Percentiles rank a stretch among this genome's conserved stretches.
These are phyloP conservation scores for Dictyostelium citrinum DNA, from an alignment of 78 protist species.

Conservation along the genomic window DNA sequence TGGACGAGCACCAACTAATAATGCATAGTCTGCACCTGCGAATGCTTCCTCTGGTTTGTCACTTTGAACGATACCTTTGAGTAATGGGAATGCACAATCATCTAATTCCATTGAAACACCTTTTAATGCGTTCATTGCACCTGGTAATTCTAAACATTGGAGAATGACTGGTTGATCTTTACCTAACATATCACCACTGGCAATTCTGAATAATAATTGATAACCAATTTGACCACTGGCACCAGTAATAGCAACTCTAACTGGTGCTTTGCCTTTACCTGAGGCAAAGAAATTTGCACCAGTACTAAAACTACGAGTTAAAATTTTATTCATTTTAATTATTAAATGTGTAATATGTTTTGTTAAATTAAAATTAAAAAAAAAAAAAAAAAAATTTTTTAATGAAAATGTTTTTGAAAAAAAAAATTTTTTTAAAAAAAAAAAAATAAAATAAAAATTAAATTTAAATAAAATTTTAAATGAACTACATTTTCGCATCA, in stretches of 20 bases:
- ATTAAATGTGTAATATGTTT: background rate
- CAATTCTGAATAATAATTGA: slow-evolving; percentile 72
- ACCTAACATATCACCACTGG: slow-evolving; percentile 84
- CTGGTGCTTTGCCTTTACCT: slow-evolving; percentile 56
- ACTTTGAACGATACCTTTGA: slow-evolving; percentile 79
- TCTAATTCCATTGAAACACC: slow-evolving; percentile 83
- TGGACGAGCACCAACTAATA: slow-evolving; percentile 96
- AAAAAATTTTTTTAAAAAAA: background rate
- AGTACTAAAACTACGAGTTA: background rate
- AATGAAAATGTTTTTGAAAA: background rate
- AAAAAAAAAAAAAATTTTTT: background rate
- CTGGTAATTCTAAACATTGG: slow-evolving; percentile 75
- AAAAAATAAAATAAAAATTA: background rate
- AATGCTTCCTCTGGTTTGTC: slow-evolving; percentile 74
- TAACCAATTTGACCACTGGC: slow-evolving; percentile 84
- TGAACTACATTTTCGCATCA: background rate
- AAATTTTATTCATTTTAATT: background rate
- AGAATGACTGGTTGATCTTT: slow-evolving; percentile 85
- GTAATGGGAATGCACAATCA: slow-evolving; percentile 83
- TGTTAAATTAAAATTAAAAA: background rate
- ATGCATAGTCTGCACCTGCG: slow-evolving; percentile 79
- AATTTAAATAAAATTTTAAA: background rate
- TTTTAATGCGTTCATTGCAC: slow-evolving; percentile 76
- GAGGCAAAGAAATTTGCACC: slow-evolving; percentile 24
- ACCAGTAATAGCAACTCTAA: slow-evolving; percentile 80